These are phyloP conservation scores for Russula griseocarnosa DNA, from an alignment of 768 basidiomycete species.

Conservation along the genomic window DNA sequence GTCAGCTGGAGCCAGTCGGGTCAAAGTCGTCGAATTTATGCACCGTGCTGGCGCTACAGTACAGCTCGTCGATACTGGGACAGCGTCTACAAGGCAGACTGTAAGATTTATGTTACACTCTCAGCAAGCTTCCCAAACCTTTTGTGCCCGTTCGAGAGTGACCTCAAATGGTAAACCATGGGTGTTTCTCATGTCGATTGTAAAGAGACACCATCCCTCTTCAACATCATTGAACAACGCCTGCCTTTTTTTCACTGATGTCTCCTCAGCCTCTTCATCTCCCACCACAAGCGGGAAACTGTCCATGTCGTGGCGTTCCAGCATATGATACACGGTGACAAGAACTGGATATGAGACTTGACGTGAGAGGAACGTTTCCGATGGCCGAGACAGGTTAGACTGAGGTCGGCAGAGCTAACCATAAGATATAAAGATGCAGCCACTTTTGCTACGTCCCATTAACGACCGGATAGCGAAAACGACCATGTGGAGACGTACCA, in stretches of 20 bases:
- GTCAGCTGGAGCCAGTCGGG: conserved; percentile 10
- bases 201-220: conserved; percentile 79
- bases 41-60: conserved; percentile 83
- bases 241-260: conserved; percentile 29
- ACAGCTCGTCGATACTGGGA: conserved; percentile 44
- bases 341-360: conserved; percentile 84
- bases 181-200: conserved; percentile 85
- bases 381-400: conserved; percentile 33
- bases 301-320: conserved; percentile 83
- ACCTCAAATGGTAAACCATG: conserved; percentile 92
- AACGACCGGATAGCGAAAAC: not conserved
- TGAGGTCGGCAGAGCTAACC: conserved; percentile 54
- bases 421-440: conserved; percentile 81
- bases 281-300: conserved; percentile 58
- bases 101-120: not conserved
- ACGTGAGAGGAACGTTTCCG: conserved; percentile 73
- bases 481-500: conserved; percentile 58
- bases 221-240: conserved; percentile 43
- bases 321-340: conserved; percentile 93
- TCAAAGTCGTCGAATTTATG: conserved; percentile 29
- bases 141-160: conserved; percentile 62
- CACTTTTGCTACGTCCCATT: conserved; percentile 54
- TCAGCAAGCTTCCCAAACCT: conserved; percentile 38
- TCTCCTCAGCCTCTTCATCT: conserved; percentile 22
- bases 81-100: conserved; percentile 36